phyloP scores from a whole-genome alignment of 2,329 filamentous ascomycete species.

The Xylariaceae sp. region DNA sequence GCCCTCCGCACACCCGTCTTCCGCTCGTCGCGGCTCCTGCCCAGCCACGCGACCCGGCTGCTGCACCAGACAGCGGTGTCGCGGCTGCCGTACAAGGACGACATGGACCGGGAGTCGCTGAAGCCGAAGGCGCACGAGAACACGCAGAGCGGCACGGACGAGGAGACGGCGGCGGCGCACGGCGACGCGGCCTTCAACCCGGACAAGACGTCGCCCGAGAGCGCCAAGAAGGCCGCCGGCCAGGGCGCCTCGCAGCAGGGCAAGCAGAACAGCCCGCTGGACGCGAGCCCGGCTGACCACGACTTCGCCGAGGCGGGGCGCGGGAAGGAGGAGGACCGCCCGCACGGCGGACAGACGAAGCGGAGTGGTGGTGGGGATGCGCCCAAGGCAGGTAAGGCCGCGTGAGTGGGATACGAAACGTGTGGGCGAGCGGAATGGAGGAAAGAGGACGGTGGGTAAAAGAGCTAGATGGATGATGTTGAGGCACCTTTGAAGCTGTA shows the following conservation, averaged over 20 bases:
- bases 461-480: neutral
- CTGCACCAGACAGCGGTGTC: conserved; percentile 43
- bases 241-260: conserved; percentile 38
- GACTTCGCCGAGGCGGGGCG: conserved; percentile 44
- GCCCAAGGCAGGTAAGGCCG: conserved; percentile 40
- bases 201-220: conserved; percentile 69
- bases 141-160: conserved; percentile 70
- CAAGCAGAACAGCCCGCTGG: conserved; percentile 46
- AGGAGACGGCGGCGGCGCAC: conserved; percentile 60
- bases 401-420: conserved; percentile 37
- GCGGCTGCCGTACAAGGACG: conserved; percentile 54
- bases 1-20: conserved; percentile 18
- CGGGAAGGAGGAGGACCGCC: conserved; percentile 37
- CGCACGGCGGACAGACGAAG: conserved; percentile 44
- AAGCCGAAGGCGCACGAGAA: conserved; percentile 71
- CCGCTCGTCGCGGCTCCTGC: conserved; percentile 9
- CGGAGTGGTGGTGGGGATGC: conserved; percentile 32
- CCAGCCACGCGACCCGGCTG: conserved; percentile 23
- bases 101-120: conserved; percentile 65
- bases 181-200: conserved; percentile 72
- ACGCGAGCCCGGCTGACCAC: conserved; percentile 53
- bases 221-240: conserved; percentile 52
- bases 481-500: too few relatives aligned
- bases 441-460: neutral
- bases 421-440: conserved; percentile 23